Conservation (phyloP, 1,284 basidiomycete species). For the Gastroboletus turbinatus region DNA sequence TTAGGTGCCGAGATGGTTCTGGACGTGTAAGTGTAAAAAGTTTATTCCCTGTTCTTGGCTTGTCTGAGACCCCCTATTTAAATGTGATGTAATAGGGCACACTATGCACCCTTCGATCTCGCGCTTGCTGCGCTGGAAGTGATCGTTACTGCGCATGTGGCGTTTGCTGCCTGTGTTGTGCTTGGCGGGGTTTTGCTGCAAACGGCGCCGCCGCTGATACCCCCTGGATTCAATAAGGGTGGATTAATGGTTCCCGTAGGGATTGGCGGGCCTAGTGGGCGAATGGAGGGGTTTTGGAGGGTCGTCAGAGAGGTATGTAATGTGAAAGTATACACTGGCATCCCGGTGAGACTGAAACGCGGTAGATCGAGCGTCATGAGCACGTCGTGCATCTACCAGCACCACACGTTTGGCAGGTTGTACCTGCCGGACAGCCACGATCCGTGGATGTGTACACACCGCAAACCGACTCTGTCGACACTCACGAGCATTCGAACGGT, state of each 20-base stretch:
- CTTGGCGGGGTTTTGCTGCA: slow-evolving; percentile 85
- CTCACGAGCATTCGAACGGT: slow-evolving; percentile 9
- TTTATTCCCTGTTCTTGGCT: slow-evolving; percentile 1
- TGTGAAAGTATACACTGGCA: background rate
- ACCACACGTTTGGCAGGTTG: slow-evolving; percentile 85
- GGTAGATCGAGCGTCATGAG: slow-evolving; percentile 74
- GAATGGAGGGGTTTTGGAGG: slow-evolving; percentile 75
- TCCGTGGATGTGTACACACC: background rate
- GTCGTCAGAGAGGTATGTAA: slow-evolving; percentile 73
- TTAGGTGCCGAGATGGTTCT: slow-evolving; percentile 32
- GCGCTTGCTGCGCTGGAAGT: slow-evolving; percentile 73
- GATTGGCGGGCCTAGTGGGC: slow-evolving; percentile 7
- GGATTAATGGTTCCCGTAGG: slow-evolving; percentile 7
- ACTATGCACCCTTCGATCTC: slow-evolving; percentile 72
- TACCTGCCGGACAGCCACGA: slow-evolving; percentile 41
- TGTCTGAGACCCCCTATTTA: slow-evolving; percentile 1
- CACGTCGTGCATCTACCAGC: slow-evolving; percentile 76
- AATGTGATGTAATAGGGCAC: slow-evolving; percentile 38
- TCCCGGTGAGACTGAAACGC: background rate
- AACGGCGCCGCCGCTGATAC: slow-evolving; percentile 65
- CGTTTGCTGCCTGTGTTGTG: slow-evolving; percentile 76
- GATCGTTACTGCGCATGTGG: slow-evolving; percentile 73
- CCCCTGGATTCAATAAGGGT: slow-evolving; percentile 8
- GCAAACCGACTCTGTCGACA: background rate
- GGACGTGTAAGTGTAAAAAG: slow-evolving; percentile 29